These are phyloP conservation scores for Komagataella mondaviorum DNA, from an alignment of 805 yeast species.

Conservation along the genomic window DNA sequence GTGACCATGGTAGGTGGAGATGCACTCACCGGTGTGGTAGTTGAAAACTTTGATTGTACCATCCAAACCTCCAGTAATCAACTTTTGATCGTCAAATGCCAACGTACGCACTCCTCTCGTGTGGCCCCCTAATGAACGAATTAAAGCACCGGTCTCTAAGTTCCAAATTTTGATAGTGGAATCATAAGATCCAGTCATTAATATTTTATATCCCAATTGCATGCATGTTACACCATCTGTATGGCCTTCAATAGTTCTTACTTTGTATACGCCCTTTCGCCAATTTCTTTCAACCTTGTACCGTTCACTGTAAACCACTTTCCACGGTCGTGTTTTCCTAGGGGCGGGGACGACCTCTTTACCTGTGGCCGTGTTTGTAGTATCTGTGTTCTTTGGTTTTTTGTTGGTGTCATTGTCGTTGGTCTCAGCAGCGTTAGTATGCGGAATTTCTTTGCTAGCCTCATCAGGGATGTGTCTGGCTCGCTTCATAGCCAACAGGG, in stretches of 20 bases:
- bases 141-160: slow-evolving; percentile 59
- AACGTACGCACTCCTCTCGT: slow-evolving; percentile 75
- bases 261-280: slow-evolving; percentile 67
- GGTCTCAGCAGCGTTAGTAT: not conserved
- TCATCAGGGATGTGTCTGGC: slow-evolving; percentile 18
- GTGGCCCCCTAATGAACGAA: slow-evolving; percentile 80
- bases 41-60: slow-evolving; percentile 92
- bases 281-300: slow-evolving; percentile 88
- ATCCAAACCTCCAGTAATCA: slow-evolving; percentile 88
- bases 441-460: slow-evolving; percentile 9
- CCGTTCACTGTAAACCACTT: slow-evolving; percentile 83
- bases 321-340: slow-evolving; percentile 75
- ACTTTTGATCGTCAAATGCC: slow-evolving; percentile 76
- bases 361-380: not conserved
- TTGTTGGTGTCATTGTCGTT: slow-evolving; percentile 13
- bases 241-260: slow-evolving; percentile 65
- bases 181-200: slow-evolving; percentile 90
- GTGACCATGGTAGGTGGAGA: slow-evolving; percentile 90
- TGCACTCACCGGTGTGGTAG: slow-evolving; percentile 86
- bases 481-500: slow-evolving; percentile 79
- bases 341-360: slow-evolving; percentile 3
- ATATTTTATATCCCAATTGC: slow-evolving; percentile 65
- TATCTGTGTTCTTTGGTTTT: not conserved
- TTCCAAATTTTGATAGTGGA: slow-evolving; percentile 91
- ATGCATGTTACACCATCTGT: slow-evolving; percentile 81